phyloP scores from a whole-genome alignment of 2,329 filamentous ascomycete species.

The Eurotiales sp. region DNA sequence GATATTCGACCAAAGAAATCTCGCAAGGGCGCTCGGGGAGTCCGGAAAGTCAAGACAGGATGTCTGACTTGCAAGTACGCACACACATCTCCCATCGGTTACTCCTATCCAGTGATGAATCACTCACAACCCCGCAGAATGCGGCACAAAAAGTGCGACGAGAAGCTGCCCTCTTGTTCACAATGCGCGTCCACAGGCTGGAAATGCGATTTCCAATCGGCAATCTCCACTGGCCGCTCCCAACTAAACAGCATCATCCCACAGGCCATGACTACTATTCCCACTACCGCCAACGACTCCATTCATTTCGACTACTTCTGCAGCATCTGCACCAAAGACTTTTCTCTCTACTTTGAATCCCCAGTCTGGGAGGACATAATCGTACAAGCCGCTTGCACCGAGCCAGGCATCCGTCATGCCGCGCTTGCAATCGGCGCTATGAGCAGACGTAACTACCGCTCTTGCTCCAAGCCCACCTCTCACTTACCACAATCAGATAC shows the following conservation, averaged over 20 bases:
- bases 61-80: conserved; percentile 10
- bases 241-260: neutral
- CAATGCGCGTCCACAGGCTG: conserved; percentile 5
- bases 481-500: too few relatives aligned
- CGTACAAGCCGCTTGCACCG: conserved; percentile 3
- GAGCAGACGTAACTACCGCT: conserved; percentile 3
- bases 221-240: neutral
- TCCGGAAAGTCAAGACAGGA: conserved; percentile 6
- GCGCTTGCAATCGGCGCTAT: conserved; percentile 6
- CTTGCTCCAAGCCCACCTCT: neutral
- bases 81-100: neutral
- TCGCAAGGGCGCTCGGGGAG: conserved; percentile 1
- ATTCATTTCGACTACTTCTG: conserved; percentile 4
- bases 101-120: too few relatives aligned
- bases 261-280: too few relatives aligned
- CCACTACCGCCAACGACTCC: neutral
- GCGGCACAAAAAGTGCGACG: conserved; percentile 13
- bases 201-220: conserved; percentile 5
- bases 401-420: neutral
- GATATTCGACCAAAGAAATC: neutral
- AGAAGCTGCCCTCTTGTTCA: conserved; percentile 7
- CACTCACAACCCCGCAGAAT: conserved; percentile 5
- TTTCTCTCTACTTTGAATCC: conserved; percentile 5
- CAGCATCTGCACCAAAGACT: conserved; percentile 4
- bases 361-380: conserved; percentile 3